phyloP scores from a whole-genome alignment of 2,329 filamentous ascomycete species.

The Rugonectria rugulosa region DNA sequence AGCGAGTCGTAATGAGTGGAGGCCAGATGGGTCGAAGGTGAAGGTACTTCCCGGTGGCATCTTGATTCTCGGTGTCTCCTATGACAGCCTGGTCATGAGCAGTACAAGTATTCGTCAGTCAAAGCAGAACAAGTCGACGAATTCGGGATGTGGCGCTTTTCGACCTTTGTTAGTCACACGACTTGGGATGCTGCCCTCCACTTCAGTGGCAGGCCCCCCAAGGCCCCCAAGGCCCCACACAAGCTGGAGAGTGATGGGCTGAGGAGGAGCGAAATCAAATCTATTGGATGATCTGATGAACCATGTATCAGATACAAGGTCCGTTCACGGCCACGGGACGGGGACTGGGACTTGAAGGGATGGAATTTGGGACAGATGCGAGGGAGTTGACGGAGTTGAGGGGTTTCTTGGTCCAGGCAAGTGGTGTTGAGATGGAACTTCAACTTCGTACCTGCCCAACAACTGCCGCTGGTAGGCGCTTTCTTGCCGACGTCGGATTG shows the following conservation, averaged over 20 bases:
- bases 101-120: no score
- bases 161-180: slow-evolving; percentile 11
- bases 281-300: slow-evolving; percentile 4
- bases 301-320: background rate
- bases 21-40: slow-evolving; percentile 1
- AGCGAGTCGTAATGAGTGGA: background rate
- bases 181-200: slow-evolving; percentile 3
- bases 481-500: background rate
- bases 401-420: no score
- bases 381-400: no score
- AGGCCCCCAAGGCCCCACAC: slow-evolving; percentile 6
- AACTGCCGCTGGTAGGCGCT: no score
- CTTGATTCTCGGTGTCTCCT: background rate
- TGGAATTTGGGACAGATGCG: no score
- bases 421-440: no score
- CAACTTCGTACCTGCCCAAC: no score
- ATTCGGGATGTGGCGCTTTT: slow-evolving; percentile 8
- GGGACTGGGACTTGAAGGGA: no score
- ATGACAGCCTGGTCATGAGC: background rate
- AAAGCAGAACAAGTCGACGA: background rate
- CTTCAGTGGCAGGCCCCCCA: background rate
- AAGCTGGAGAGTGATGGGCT: slow-evolving; percentile 7
- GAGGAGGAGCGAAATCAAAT: background rate
- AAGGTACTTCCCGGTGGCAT: background rate
- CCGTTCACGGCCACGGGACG: background rate